Percentiles rank a stretch among this genome's conserved stretches.
Evolutionary conservation across 495 filamentous ascomycete genomes (phyloP).

Genomic region (Astrothelium subdiscretum): DNA sequence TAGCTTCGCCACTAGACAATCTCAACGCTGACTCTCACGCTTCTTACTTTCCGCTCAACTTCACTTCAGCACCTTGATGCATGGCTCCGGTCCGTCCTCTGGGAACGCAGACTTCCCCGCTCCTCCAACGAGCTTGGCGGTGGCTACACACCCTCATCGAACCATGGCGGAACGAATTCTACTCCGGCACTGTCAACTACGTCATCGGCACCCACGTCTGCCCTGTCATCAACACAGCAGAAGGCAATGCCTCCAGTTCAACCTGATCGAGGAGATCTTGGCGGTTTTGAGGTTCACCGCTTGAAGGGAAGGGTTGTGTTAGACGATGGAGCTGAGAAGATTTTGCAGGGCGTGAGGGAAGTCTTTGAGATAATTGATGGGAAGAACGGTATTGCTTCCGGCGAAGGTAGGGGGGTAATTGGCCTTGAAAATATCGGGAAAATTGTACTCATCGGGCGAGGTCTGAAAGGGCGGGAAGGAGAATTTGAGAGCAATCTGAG

Average conservation of each 20-base stretch:
- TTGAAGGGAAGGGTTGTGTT: slow-evolving; percentile 65
- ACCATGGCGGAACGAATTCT: not conserved
- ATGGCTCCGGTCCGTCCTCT: slow-evolving; percentile 76
- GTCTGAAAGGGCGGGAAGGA: slow-evolving; percentile 26
- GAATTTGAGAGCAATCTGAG: not conserved
- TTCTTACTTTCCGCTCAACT: slow-evolving; percentile 42
- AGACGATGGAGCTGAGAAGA: slow-evolving; percentile 49
- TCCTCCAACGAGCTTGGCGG: not conserved
- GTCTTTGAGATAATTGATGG: slow-evolving; percentile 81
- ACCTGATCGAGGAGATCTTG: not conserved
- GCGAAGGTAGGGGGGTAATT: slow-evolving; percentile 6
- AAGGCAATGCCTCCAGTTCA: not conserved
- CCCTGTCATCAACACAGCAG: not conserved
- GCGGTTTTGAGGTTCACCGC: slow-evolving; percentile 64
- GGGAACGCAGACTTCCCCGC: slow-evolving; percentile 61
- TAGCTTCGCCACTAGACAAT: slow-evolving; percentile 49
- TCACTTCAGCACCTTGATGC: slow-evolving; percentile 54
- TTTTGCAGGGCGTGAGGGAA: slow-evolving; percentile 87
- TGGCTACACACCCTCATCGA: not conserved
- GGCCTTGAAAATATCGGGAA: slow-evolving; percentile 41
- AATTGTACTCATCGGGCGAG: slow-evolving; percentile 68
- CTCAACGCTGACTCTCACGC: slow-evolving; percentile 62
- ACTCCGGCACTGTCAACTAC: not conserved
- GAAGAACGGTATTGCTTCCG: slow-evolving; percentile 18
- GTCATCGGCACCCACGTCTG: not conserved